Base-by-base conservation (phyloP, 192 early-diverging fungal species). In the Kappamyces sp. region DNA sequence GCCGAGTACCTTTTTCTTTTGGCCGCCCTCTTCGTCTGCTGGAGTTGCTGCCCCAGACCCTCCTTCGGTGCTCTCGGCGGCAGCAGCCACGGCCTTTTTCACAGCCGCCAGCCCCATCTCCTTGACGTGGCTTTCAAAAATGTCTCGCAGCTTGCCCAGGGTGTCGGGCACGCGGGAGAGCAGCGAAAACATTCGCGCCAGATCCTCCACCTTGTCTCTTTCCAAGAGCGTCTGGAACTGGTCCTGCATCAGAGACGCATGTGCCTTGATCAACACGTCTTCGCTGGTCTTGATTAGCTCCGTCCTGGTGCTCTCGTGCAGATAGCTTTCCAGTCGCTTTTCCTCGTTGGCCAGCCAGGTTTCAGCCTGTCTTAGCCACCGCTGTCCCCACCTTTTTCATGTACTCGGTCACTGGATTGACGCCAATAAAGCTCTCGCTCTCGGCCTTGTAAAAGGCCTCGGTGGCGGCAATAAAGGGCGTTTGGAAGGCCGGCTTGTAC, bases 181-280 rank as follows among this genome's bases (percentile, higher is more conserved):
- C 49, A 99, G 79, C 3, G 74, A 73, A 58, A 90, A 96, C 88
- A 98, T 88, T 34, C 91, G 83, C 60, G 74, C 79, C 40, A 98
- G 72, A 68, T 96, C 91, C 39, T 93, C 91, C 61, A 87, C 76
- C 61, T 91, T 88, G 61, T 94, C 90, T 59, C 85, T 71, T 69
- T 89, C 86, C 37, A 99, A 78, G 67, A 99, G 79, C 37, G 79
- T 83, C 63, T 88, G 83, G 73, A 99, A 99, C 70, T 97, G 91
- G 46, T 89, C 85, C 71, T 86, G 88, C 44, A 99, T 87, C 5
- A 74, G 78, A 5, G 84, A 76, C n/a, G 84, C 79, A 66, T 94
- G 90, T 51, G 84, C 83, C 57, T 86, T 84, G 61, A 99, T 92
- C 3, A 99, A 75, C 3, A 92, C 92, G 8, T 69, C 80, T 64